Evolutionary conservation across 2,329 filamentous ascomycete genomes (phyloP).

Genomic region (Fusarium nelsonii): DNA sequence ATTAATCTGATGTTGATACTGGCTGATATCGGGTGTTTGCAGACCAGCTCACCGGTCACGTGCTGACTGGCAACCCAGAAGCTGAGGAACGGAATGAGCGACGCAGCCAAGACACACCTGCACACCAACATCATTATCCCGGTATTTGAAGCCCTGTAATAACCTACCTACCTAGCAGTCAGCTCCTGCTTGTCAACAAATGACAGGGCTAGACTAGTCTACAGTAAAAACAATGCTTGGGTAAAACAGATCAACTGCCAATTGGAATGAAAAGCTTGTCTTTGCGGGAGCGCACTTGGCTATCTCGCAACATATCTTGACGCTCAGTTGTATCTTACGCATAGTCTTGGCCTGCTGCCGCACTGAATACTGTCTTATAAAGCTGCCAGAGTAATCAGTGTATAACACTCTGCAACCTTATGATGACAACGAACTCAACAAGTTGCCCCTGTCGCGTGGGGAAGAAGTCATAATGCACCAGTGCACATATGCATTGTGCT

Average conservation of each 20-base stretch:
- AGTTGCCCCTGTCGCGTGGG: slow-evolving; percentile 19
- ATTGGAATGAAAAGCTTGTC: slow-evolving; percentile 6
- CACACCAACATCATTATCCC: slow-evolving; percentile 2
- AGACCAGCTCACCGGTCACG: slow-evolving; percentile 28
- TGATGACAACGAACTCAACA: slow-evolving; percentile 13
- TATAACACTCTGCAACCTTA: slow-evolving; percentile 17
- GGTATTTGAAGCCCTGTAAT: not conserved
- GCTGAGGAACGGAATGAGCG: slow-evolving; percentile 23
- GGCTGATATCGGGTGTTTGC: not conserved
- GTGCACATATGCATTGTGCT: not conserved
- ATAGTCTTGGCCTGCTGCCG: not conserved
- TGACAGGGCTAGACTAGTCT: not conserved
- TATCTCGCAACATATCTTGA: not conserved
- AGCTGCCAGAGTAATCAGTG: not conserved
- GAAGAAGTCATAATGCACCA: slow-evolving; percentile 17
- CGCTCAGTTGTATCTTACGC: not conserved
- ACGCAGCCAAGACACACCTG: slow-evolving; percentile 26
- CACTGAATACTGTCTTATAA: not conserved
- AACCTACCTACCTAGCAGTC: not conserved
- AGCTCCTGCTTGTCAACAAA: not conserved
- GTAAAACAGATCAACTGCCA: not conserved
- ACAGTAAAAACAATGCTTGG: not conserved
- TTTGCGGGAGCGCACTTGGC: not conserved
- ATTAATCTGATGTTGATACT: not conserved
- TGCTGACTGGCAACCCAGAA: slow-evolving; percentile 5